Evolutionary conservation across 352 stramenopile species (phyloP).

Genomic region (Aphanomyces euteiches): DNA sequence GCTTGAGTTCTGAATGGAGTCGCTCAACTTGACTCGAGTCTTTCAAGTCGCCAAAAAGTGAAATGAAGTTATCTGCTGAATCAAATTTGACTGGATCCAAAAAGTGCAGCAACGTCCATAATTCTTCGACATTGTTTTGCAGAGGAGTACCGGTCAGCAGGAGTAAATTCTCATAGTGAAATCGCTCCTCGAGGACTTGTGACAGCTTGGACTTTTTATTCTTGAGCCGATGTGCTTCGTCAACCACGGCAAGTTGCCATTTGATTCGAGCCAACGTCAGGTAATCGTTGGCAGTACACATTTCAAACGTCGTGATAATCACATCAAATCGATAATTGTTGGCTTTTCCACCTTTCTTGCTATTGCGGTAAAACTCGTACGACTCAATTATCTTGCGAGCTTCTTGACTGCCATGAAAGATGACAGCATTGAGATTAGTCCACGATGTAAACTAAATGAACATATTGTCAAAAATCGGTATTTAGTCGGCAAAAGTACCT

Average conservation of each 20-base stretch:
- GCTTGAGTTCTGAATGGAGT: constrained; percentile 80
- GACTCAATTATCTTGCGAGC: constrained; percentile 90
- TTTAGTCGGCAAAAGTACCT: constrained; percentile 41
- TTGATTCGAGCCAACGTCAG: constrained; percentile 89
- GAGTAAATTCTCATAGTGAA: constrained; percentile 79
- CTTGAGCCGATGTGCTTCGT: constrained; percentile 99
- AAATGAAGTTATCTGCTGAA: constrained; percentile 91
- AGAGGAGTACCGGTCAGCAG: constrained; percentile 89
- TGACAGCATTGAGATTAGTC: constrained; percentile 97
- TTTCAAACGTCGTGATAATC: constrained; percentile 99
- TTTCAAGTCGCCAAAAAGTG: constrained; percentile 92
- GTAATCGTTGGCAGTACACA: constrained; percentile 93
- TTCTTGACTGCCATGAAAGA: constrained; percentile 95
- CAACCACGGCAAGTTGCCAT: constrained; percentile 97
- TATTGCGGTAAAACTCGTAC: constrained; percentile 92
- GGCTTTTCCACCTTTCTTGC: constrained; percentile 36
- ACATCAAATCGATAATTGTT: constrained; percentile 94
- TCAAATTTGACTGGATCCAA: constrained; percentile 93
- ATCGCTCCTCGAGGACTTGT: constrained; percentile 70
- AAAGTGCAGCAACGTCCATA: constrained; percentile 99
- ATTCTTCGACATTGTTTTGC: constrained; percentile 87
- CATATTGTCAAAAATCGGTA: neutral
- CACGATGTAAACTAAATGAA: constrained; percentile 77
- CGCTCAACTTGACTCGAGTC: constrained; percentile 83
- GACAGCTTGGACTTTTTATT: constrained; percentile 97